Evolutionary conservation across 2,329 filamentous ascomycete species (phyloP).

Genomic region (Dactylellina sp.): DNA sequence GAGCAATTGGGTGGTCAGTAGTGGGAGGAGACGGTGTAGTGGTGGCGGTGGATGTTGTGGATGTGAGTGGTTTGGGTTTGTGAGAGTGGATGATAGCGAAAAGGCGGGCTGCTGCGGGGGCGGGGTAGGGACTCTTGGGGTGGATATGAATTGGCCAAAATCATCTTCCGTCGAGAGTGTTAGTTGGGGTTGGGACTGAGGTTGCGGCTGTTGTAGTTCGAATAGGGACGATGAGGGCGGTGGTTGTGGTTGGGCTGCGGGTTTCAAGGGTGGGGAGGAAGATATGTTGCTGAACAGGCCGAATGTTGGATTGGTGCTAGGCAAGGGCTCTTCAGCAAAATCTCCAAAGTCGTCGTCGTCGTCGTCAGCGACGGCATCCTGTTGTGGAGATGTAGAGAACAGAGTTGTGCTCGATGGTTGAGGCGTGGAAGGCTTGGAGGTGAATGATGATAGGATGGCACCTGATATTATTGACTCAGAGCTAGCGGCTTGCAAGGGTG

Average conservation of each 20-base stretch:
- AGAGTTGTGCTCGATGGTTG: constrained; percentile 11
- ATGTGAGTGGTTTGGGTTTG: constrained; percentile 42
- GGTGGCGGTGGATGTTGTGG: constrained; percentile 52
- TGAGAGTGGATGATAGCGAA: constrained; percentile 25
- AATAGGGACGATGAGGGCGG: constrained; percentile 2
- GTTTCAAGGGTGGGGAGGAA: constrained; percentile 15
- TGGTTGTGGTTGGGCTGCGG: neutral
- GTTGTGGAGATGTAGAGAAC: constrained; percentile 18
- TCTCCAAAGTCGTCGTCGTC: constrained; percentile 47
- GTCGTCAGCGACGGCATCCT: neutral
- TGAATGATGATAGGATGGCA: neutral
- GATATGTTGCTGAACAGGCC: constrained; percentile 20
- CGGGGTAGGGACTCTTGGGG: constrained; percentile 50
- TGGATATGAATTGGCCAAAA: constrained; percentile 59
- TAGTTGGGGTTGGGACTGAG: constrained; percentile 20
- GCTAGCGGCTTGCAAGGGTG: constrained; percentile 8
- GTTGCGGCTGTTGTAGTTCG: neutral
- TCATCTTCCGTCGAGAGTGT: constrained; percentile 57
- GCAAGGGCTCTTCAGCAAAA: constrained; percentile 41
- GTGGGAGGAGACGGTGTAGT: constrained; percentile 57
- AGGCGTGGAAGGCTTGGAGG: constrained; percentile 11
- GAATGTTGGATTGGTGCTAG: constrained; percentile 17
- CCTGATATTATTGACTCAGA: constrained; percentile 30
- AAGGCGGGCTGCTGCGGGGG: constrained; percentile 29
- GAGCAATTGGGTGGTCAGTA: constrained; percentile 58